These are phyloP conservation scores for Cryptococcus sp. DNA, from an alignment of 1,284 basidiomycete genomes.

Conservation along the genomic window DNA sequence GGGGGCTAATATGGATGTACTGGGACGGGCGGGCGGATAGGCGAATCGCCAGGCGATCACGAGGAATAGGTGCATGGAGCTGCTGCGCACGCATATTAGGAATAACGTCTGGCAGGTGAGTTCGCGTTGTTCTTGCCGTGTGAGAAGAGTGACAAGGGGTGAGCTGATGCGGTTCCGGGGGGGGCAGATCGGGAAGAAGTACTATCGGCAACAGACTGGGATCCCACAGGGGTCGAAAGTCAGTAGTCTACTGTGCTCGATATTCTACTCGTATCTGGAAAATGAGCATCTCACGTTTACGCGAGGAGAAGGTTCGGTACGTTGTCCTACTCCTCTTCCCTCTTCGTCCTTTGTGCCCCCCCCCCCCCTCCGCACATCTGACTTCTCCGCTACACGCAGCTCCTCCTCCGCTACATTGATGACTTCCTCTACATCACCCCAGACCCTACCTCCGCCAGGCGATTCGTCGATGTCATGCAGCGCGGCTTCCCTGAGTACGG, in stretches of 20 bases:
- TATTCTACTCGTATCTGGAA: slow-evolving; percentile 93
- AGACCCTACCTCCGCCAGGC: slow-evolving; percentile 59
- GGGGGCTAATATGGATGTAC: background rate
- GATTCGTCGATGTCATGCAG: slow-evolving; percentile 77
- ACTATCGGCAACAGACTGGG: slow-evolving; percentile 69
- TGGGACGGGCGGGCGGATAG: slow-evolving; percentile 5
- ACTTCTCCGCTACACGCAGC: slow-evolving; percentile 51
- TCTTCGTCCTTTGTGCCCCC: background rate
- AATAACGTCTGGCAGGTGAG: slow-evolving; percentile 84
- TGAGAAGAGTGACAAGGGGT: background rate
- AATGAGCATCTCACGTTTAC: slow-evolving; percentile 60
- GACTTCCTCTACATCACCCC: slow-evolving; percentile 91
- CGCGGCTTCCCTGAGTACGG: slow-evolving; percentile 87
- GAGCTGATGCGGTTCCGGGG: background rate
- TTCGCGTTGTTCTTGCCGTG: background rate
- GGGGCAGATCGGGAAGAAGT: slow-evolving; percentile 32
- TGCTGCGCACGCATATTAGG: slow-evolving; percentile 83
- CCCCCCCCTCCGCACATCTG: background rate
- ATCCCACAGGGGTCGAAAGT: slow-evolving; percentile 95
- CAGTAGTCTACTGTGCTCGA: slow-evolving; percentile 82
- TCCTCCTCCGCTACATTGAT: slow-evolving; percentile 81
- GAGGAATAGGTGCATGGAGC: slow-evolving; percentile 62
- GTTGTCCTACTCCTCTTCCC: slow-evolving; percentile 31
- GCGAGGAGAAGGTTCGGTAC: slow-evolving; percentile 61
- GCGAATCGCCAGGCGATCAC: slow-evolving; percentile 26